Evolutionary conservation across 495 filamentous ascomycete genomes (phyloP).

Genomic region (Neurospora hispaniola): DNA sequence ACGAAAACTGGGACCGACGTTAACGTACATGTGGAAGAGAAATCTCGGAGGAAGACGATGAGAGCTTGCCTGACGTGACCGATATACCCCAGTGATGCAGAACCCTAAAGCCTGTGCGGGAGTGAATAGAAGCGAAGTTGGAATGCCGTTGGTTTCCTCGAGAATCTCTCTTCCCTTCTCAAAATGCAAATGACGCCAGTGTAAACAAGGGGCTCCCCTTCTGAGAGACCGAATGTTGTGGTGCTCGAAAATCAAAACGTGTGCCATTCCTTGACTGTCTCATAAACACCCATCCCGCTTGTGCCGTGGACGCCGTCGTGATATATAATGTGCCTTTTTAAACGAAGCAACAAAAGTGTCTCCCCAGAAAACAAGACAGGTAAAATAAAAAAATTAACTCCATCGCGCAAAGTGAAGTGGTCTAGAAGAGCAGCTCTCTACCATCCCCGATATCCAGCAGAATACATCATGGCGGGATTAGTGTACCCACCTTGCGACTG

Average conservation of each 20-base stretch:
- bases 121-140: conserved; percentile 2
- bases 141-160: neutral
- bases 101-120: conserved; percentile 4
- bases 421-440: conserved; percentile 31
- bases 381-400: conserved; percentile 10
- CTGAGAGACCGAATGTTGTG: conserved; percentile 11
- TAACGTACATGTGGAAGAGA: conserved; percentile 66
- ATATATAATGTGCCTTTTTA: conserved; percentile 23
- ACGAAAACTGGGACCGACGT: conserved; percentile 37
- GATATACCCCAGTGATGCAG: conserved; percentile 25
- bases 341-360: conserved; percentile 17
- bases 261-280: conserved; percentile 11
- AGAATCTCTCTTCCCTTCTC: conserved; percentile 3
- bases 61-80: conserved; percentile 50
- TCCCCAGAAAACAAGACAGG: conserved; percentile 4
- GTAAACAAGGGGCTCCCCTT: conserved; percentile 7
- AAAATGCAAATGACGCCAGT: conserved; percentile 27
- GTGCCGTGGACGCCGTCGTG: conserved; percentile 18
- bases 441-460: conserved; percentile 62
- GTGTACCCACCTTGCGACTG: conserved; percentile 99
- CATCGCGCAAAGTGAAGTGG: conserved; percentile 1
- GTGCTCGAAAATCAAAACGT: conserved; percentile 12
- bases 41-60: conserved; percentile 54
- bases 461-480: conserved; percentile 82
- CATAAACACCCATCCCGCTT: conserved; percentile 12